Evolutionary conservation across 352 stramenopile genomes (phyloP), one percentile per base, ranked within the genome.

Genomic region (Phytophthora sojae): DNA sequence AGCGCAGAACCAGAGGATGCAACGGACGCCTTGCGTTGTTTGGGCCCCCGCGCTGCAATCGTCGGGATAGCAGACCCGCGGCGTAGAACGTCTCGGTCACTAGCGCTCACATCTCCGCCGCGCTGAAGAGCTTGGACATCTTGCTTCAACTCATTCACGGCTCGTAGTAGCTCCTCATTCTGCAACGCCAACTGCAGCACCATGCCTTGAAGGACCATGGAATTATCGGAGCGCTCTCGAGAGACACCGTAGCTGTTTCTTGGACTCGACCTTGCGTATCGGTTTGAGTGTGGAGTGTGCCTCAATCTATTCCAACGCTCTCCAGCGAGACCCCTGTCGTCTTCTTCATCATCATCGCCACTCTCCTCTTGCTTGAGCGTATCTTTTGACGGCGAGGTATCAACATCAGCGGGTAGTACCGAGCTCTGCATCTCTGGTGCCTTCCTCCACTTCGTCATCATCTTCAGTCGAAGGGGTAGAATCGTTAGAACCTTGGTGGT

Each of bases 101-200:
- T 62, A n/a, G 25, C 35, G 12, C 49, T n/a, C 26, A 39, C 15
- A 19, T 56, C 52, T 37, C 55, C 49, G 56, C 57, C n/a, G 35
- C 26, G 72, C 25, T 71, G 42, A 23, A 80, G 62, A 17, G 12
- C 51, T 17, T 77, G 68, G 25, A 85, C 54, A 21, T 88, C 78
- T 32, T 63, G 57, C 12, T 69, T 77, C 25, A 90, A 25, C 11
- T 88, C 76, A 5, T 83, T 83, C 4, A 90, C 55, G 12, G 82
- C 74, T n/a, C 74, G 80, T 42, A 88, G 47, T 8, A 89, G 64
- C 8, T 64, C 75, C 45, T 86, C 80, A 57, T 88, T 90, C 62
- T 89, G 80, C 7, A 89, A 69, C 19, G 82, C 80, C 3, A 90
- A 69, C 52, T 89, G 82, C 6, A 90, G 52, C 9, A 90, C 67